phyloP scores from a whole-genome alignment of 2,329 filamentous ascomycete genomes.

The Boeremia lycopersici region DNA sequence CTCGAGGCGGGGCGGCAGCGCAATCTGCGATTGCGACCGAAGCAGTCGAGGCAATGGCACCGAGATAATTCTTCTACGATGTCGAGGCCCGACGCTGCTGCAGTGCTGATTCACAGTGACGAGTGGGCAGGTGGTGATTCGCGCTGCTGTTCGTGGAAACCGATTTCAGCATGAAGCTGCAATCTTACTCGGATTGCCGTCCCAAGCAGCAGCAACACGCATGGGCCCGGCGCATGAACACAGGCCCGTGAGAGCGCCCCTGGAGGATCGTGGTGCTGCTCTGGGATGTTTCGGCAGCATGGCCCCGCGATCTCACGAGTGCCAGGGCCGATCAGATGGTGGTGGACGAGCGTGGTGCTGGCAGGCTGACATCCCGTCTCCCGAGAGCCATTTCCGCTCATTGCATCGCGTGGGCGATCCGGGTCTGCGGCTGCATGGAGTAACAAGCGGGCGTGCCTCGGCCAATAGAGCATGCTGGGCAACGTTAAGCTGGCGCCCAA shows the following conservation, averaged over 20 bases:
- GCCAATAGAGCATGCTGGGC: constrained; percentile 29
- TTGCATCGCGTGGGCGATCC: constrained; percentile 34
- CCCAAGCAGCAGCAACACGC: constrained; percentile 4
- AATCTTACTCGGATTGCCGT: constrained; percentile 30
- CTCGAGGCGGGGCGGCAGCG: constrained; percentile 23
- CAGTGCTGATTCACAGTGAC: constrained; percentile 16
- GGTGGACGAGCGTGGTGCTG: constrained; percentile 17
- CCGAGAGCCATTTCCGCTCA: constrained; percentile 35
- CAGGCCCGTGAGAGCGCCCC: constrained; percentile 1
- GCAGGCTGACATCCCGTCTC: constrained; percentile 28
- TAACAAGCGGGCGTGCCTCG: constrained; percentile 26
- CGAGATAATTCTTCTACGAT: constrained; percentile 14
- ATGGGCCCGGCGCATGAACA: constrained; percentile 11
- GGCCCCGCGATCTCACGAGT: constrained; percentile 31
- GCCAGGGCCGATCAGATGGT: constrained; percentile 34
- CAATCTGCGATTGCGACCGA: constrained; percentile 14
- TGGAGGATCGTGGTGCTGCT: constrained; percentile 1
- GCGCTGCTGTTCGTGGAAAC: constrained; percentile 5
- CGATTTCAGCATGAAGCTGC: constrained; percentile 10
- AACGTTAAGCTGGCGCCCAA: too few species aligned
- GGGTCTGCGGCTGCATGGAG: constrained; percentile 27
- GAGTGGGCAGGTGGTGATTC: constrained; percentile 27
- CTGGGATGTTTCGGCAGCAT: constrained; percentile 28
- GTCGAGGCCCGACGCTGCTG: constrained; percentile 17
- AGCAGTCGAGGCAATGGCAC: constrained; percentile 24